Conservation (phyloP, 73 alveolate species). For the Halteria grandinella region DNA sequence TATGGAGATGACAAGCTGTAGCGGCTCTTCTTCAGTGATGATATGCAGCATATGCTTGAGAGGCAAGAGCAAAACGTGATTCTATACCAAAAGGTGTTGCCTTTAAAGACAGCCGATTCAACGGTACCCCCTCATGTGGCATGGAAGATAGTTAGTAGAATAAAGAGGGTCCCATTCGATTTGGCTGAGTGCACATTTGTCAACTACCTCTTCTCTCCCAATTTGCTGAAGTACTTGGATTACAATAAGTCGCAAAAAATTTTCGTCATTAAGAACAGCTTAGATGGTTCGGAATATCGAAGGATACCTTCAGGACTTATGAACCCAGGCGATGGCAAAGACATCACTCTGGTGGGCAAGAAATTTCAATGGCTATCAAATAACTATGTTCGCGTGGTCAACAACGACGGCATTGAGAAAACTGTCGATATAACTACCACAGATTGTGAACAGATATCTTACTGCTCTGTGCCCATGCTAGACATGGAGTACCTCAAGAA, state of each 20-base stretch:
- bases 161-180: slow-evolving; percentile 29
- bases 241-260: slow-evolving; percentile 5
- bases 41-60: slow-evolving; percentile 48
- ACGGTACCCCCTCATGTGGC: too few species aligned
- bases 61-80: slow-evolving; percentile 31
- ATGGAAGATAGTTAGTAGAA: slow-evolving; percentile 23
- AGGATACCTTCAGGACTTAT: slow-evolving; percentile 38
- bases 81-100: slow-evolving; percentile 26
- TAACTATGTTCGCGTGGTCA: not conserved
- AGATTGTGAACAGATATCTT: not conserved
- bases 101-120: too few species aligned
- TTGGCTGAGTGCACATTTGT: slow-evolving; percentile 39
- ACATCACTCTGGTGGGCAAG: not conserved
- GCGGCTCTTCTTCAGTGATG: slow-evolving; percentile 25
- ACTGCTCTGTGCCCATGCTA: not conserved
- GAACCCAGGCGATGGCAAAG: slow-evolving; percentile 39
- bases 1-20: slow-evolving; percentile 34
- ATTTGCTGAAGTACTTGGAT: slow-evolving; percentile 37
- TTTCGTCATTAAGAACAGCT: slow-evolving; percentile 25
- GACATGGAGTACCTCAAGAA: not conserved
- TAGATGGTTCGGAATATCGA: not conserved
- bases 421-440: slow-evolving; percentile 1
- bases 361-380: slow-evolving; percentile 35
- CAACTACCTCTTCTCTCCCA: slow-evolving; percentile 42
- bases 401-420: not conserved